Base-by-base conservation (phyloP, 768 basidiomycete species). In the Auriscalpium vulgare region DNA sequence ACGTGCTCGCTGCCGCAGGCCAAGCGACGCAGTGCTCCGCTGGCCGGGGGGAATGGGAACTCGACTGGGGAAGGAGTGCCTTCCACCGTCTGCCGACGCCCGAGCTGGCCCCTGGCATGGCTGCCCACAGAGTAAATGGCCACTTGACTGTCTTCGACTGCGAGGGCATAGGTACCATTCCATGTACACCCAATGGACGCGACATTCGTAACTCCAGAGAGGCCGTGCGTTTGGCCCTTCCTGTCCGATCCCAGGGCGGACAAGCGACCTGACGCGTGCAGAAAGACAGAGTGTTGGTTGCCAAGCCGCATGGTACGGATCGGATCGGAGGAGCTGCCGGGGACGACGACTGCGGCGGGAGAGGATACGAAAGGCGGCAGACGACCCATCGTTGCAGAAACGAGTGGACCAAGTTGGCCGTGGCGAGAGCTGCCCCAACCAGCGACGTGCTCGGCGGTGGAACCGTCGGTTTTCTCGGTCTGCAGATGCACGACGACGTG, bases 361-460 rank as follows among this genome's bases (percentile, higher is more conserved):
- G 57, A 56, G 1, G 75, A 54, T 16, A 70, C 56, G 58, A 72
- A 71, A 0, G 70, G 58, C 10, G 66, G 53, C 13, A 66, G 61
- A 35, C 68, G 68, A 35, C 60, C 61, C 29, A 7, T 29, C 36
- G 53, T 55, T 9, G 59, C 44, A 35, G 62, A 58, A 29, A 58
- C 38, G 16, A 68, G 56, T 23, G 67, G 59, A 4, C 88, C 89
- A 1, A 98, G 78, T 65, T 97, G 93, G 4, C 92, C 91, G 63
- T 95, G 91, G 36, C 95, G 75, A 13, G 82, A 79, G 2, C 84
- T 74, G 6, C 94, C 95, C 94, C 95, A 97, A 8, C 93, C 94
- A 6, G 85, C 74, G 11, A 78, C 29, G 47, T 69, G 59, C 51
- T 64, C 68, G 16, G 54, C 51, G 5, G 59, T 47, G 17, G 59